Conservation (phyloP, 257 asterid genomes). For the Capsicum baccatum region DNA sequence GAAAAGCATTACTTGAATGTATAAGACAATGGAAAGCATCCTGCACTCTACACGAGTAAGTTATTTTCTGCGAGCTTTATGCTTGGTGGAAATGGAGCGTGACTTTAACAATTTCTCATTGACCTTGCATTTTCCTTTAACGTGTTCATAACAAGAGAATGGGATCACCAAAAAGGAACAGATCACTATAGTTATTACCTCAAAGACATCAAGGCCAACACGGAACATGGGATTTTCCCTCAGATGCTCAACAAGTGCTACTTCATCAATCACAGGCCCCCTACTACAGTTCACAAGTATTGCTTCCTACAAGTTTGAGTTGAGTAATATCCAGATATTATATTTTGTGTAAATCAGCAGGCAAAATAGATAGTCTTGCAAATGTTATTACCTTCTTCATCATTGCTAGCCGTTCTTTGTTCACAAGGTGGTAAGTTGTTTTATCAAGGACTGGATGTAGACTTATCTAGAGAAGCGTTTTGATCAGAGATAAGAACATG, state of each 20-base stretch:
- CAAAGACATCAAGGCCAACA: constrained; percentile 99
- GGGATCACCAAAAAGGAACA: not conserved
- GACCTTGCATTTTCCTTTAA: not conserved
- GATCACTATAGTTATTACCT: constrained; percentile 50
- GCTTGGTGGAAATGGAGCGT: not conserved
- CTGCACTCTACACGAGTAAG: not conserved
- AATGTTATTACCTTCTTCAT: constrained; percentile 77
- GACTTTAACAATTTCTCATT: not conserved
- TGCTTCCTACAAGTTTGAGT: constrained; percentile 62
- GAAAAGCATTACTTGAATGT: not conserved
- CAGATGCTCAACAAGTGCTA: constrained; percentile 92
- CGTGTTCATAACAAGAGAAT: not conserved
- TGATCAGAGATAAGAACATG: not conserved
- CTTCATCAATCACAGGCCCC: constrained; percentile 95
- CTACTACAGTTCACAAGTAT: constrained; percentile 94
- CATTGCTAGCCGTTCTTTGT: constrained; percentile 84
- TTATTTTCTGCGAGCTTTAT: not conserved
- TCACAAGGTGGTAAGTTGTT: constrained; percentile 92
- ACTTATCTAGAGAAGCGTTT: constrained; percentile 67
- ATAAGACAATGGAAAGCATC: not conserved
- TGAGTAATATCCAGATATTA: not conserved
- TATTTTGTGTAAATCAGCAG: not conserved
- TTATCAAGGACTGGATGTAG: constrained; percentile 93
- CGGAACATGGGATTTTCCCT: constrained; percentile 94
- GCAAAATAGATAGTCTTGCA: not conserved